Evolutionary conservation across 2,329 filamentous ascomycete genomes (phyloP).

Genomic region (Neoscytalidium dimidiatum): DNA sequence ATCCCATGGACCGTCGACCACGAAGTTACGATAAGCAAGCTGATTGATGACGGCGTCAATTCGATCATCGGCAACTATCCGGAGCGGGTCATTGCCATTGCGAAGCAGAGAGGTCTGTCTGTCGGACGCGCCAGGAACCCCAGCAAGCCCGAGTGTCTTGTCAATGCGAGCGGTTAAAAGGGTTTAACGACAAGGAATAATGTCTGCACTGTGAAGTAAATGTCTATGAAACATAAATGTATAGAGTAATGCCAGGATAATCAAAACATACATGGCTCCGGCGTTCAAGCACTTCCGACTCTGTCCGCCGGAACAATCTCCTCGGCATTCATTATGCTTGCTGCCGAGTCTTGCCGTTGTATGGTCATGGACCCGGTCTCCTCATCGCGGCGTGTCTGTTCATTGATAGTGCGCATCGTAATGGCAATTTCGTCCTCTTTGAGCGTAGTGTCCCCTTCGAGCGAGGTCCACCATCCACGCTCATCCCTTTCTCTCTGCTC

Average conservation of each 20-base stretch:
- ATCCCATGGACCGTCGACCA: conserved; percentile 30
- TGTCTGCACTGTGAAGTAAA: background rate
- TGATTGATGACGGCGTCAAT: conserved; percentile 23
- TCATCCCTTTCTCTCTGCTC: background rate
- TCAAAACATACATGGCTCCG: background rate
- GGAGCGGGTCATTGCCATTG: conserved; percentile 23
- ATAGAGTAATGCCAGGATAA: background rate
- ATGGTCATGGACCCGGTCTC: background rate
- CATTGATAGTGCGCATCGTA: background rate
- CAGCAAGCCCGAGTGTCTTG: conserved; percentile 17
- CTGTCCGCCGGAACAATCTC: background rate
- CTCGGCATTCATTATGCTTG: background rate
- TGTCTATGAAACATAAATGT: background rate
- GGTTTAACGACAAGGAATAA: background rate
- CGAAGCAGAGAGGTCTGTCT: conserved; percentile 1
- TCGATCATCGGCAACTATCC: conserved; percentile 29
- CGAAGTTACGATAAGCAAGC: conserved; percentile 26
- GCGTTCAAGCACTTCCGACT: background rate
- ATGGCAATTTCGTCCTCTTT: background rate
- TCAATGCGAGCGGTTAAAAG: conserved; percentile 2
- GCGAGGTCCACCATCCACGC: background rate
- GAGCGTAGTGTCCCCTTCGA: background rate
- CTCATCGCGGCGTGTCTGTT: background rate
- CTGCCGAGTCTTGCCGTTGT: background rate
- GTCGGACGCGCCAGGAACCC: conserved; percentile 7